Percentiles rank a stretch among this genome's conserved stretches.
Evolutionary conservation across 2,329 filamentous ascomycete genomes (phyloP).

Genomic region (Dactylellina cionopaga): DNA sequence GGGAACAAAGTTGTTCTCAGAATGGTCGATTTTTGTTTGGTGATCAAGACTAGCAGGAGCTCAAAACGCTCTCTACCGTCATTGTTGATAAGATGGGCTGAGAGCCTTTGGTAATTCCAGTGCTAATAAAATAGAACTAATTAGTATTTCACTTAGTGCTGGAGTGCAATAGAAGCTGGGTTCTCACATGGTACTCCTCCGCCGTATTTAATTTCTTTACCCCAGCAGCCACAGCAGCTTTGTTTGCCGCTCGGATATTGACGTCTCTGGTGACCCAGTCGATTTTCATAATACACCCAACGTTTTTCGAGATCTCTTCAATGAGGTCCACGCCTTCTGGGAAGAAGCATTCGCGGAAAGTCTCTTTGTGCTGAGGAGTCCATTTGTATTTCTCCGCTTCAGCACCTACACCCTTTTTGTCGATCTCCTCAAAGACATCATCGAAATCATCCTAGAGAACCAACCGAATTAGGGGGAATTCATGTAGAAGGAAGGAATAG

Average conservation of each 20-base stretch:
- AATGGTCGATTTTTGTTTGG: slow-evolving; percentile 29
- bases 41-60: slow-evolving; percentile 22
- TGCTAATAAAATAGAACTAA: neutral
- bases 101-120: slow-evolving; percentile 30
- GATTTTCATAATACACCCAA: slow-evolving; percentile 27
- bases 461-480: neutral
- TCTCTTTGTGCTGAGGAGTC: slow-evolving; percentile 30
- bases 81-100: slow-evolving; percentile 42
- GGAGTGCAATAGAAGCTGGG: neutral
- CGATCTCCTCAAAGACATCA: slow-evolving; percentile 36
- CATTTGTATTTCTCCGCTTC: slow-evolving; percentile 33
- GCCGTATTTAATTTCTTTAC: slow-evolving; percentile 29
- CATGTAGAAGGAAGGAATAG: neutral
- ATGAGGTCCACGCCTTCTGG: slow-evolving; percentile 26
- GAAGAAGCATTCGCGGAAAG: slow-evolving; percentile 47
- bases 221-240: neutral
- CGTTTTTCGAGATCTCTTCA: slow-evolving; percentile 10
- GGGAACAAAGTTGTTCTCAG: slow-evolving; percentile 41
- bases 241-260: slow-evolving; percentile 20
- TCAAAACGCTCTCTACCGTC: slow-evolving; percentile 39
- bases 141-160: neutral
- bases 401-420: slow-evolving; percentile 1
- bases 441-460: slow-evolving; percentile 22
- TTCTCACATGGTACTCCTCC: slow-evolving; percentile 35
- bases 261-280: slow-evolving; percentile 46